Base-by-base conservation (phyloP, 805 yeast species). In the Ogataea minuta region DNA sequence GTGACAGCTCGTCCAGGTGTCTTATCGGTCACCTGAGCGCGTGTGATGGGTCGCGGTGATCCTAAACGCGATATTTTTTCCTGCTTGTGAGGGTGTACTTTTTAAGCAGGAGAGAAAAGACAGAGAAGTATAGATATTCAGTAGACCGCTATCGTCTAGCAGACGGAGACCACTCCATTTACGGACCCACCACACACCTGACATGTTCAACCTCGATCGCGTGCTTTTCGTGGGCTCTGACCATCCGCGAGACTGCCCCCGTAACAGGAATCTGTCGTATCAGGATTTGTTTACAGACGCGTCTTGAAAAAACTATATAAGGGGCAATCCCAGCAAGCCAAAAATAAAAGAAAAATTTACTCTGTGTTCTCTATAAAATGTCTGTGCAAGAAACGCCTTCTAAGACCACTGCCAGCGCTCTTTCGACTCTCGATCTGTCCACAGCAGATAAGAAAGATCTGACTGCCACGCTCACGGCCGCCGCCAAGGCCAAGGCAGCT, bases 341-440 rank as follows among this genome's bases (percentile, higher is more conserved):
- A 15, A 28, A 23, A 21, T 11, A n/a, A 31, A 28, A 34, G 27
- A 32, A 32, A 39, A 39, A 12, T 26, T 34, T 34, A 27, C 33
- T 15, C 24, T 28, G 30, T 39, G 28, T n/a, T n/a, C 9, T 25
- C 5, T 10, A 27, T 13, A 23, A 33, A 9, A 72, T 73, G 77
- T 69, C 81, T 30, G 59, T 66, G 34, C 74, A 79, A 65, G 79
- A 80, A 72, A 84, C 95, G 13, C 87, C 87, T 44, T 77, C 84
- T 26, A 81, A 81, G 62, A 71, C 63, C 43, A 71, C 85, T 41
- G 84, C 86, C 31, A 63, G 61, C 43, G 81, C 77, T 20, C 63
- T 80, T 30, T 67, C 75, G 20, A 66, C 65, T 55, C 68, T 81
- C 39, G 80, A 76, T 49, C 59, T 80, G 35, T 42, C 54, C 20